Evolutionary conservation across 768 basidiomycete species (phyloP), one percentile per base, ranked within the genome.

Genomic region (Psilocybe azurescens): DNA sequence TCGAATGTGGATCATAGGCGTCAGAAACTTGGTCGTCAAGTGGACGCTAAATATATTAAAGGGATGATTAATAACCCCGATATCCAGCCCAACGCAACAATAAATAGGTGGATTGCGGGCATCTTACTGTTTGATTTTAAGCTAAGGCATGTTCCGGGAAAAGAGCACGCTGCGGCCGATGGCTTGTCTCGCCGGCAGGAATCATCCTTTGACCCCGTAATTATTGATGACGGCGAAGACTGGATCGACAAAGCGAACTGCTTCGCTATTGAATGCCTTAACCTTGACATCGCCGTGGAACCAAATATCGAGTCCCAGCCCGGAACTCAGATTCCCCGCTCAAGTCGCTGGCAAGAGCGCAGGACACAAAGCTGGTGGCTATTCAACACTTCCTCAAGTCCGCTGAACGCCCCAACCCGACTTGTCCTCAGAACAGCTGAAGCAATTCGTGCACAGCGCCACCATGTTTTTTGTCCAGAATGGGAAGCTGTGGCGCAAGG

Each of bases 91-190:
- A 77, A 72, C 33, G 70, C 75, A 3, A 62, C 72, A 0, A 71
- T 79, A 1, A 82, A 81, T 48, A 50, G 75, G 7, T 82, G 81
- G 81, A 78, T 82, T 49, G 72, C 72, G 0, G 72, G 63, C 1
- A 79, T 83, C 14, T 65, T 75, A 0, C 55, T 78, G 0, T 81
- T 78, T 56, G 52, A 72, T 20, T 77, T 79, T 61, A 63, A 62
- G 1, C 63, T 81, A 0, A 57, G 69, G 0, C 81, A 82, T 55
- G 69, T 82, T 0, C 74, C 77, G 0, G 71, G 64, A 0, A 51
- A 61, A 46, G 55, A 48, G 0, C 63, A 77, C 2, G 52, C 58
- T 5, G 47, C 18, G 5, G 18, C 20, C 2, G 47, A 49, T 20
- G 47, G 47, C 14, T 10, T 49, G 4, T 49, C 47, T 4, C 1